Base-by-base conservation (phyloP, 768 basidiomycete genomes). In the Cubamyces lactineus region DNA sequence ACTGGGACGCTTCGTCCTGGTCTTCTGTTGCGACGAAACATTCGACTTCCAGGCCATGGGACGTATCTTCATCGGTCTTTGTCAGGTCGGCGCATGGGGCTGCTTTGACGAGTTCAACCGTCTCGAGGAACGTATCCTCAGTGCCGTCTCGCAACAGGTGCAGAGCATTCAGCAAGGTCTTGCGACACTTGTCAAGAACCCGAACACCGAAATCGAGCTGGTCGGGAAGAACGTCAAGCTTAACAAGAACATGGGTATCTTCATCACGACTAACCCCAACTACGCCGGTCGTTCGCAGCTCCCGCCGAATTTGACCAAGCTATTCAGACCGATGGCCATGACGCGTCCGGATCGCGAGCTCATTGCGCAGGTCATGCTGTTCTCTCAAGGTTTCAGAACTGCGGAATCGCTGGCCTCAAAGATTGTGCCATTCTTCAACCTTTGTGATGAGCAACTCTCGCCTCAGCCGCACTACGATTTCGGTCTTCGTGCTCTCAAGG, bases 31-130 rank as follows among this genome's bases (percentile, higher is more conserved):
- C 71, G 97, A 99, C 75, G 97, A 99, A 74, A 97, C 93, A 0
- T 98, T 99, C 75, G 97, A 99, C 75, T 98, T 98, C 82, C 96
- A 98, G 73, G 97, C 97, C 1, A 98, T 99, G 97, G 97, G 97
- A 65, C 92, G 97, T 65, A 98, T 99, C 68, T 99, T 99, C 73
- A 88, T 98, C 69, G 97, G 97, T 53, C 84, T 99, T 15, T 99
- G 97, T 77, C 96, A 97, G 80, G 97, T 98, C 39, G 97, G 97
- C 34, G 97, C 97, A 0, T 99, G 97, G 97, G 97, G 97, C 13
- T 96, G 92, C 71, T 95, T 96, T 75, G 95, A 97, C 72, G 95
- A 97, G 76, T 96, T 97, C 80, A 99, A 99, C 75, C 89, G 97
- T 68, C 82, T 99, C 47, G 97, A 98, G 74, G 97, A 99, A 75